Evolutionary conservation across 208 protist genomes (phyloP).

Genomic region (Trichomonas tenax): DNA sequence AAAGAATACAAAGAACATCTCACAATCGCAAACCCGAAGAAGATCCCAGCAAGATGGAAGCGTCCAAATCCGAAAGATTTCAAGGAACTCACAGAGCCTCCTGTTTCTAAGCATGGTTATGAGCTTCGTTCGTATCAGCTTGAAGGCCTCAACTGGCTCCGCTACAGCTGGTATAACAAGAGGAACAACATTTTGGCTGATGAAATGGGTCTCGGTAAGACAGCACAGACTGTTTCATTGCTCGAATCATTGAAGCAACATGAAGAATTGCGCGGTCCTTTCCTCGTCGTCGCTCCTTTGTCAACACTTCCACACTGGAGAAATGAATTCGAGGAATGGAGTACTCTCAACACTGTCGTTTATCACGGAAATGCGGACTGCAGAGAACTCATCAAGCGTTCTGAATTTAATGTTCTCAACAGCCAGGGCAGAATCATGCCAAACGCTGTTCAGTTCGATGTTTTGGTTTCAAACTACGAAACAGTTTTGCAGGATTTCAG

Average conservation of each 20-base stretch:
- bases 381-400: not conserved
- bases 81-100: not conserved
- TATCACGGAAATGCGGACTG: not conserved
- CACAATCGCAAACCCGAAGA: not conserved
- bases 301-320: constrained; percentile 47
- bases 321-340: constrained; percentile 55
- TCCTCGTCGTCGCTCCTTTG: constrained; percentile 53
- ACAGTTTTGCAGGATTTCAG: constrained; percentile 24
- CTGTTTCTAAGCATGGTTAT: constrained; percentile 22
- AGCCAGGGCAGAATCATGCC: not conserved
- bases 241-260: constrained; percentile 39
- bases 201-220: constrained; percentile 49
- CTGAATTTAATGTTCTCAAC: not conserved
- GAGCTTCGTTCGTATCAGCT: constrained; percentile 36
- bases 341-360: constrained; percentile 35
- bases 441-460: constrained; percentile 46
- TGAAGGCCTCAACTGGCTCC: constrained; percentile 43
- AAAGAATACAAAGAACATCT: not conserved
- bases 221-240: constrained; percentile 37
- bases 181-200: constrained; percentile 40
- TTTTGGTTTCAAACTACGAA: constrained; percentile 67
- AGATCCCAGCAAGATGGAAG: not conserved
- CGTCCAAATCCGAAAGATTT: not conserved
- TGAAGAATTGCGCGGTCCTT: constrained; percentile 46
- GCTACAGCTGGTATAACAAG: constrained; percentile 33